These are phyloP conservation scores for Alectoria sarmentosa DNA, from an alignment of 495 filamentous ascomycete genomes.

Conservation along the genomic window DNA sequence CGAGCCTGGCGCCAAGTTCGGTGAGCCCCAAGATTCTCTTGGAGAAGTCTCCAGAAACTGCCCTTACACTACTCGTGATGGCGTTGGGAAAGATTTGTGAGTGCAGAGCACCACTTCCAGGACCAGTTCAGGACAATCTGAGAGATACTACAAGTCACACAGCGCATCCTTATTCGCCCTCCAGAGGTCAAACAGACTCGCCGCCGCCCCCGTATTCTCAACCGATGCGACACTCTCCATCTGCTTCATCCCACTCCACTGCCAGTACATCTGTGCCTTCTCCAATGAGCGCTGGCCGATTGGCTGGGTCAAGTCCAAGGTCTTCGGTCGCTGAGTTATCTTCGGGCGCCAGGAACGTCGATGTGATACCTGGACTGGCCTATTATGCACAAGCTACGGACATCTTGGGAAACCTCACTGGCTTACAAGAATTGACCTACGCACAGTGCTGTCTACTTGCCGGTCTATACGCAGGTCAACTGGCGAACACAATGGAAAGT, in stretches of 20 bases:
- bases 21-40: constrained; percentile 31
- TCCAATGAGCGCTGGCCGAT: constrained; percentile 18
- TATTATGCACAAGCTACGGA: constrained; percentile 82
- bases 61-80: constrained; percentile 72
- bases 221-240: constrained; percentile 23
- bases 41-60: constrained; percentile 59
- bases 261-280: constrained; percentile 28
- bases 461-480: constrained; percentile 79
- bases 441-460: constrained; percentile 83
- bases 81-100: constrained; percentile 81
- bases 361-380: constrained; percentile 79
- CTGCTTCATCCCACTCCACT: constrained; percentile 24
- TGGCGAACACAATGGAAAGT: constrained; percentile 83
- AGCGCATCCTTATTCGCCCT: constrained; percentile 13
- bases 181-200: constrained; percentile 14
- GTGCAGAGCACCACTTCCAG: constrained; percentile 51
- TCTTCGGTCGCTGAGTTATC: constrained; percentile 20
- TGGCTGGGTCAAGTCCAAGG: constrained; percentile 19
- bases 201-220: constrained; percentile 19
- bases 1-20: constrained; percentile 26
- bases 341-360: constrained; percentile 56
- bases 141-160: constrained; percentile 11
- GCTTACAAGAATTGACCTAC: constrained; percentile 69
- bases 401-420: constrained; percentile 76
- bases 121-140: constrained; percentile 38